Conservation (phyloP, 805 yeast species). For the Yarrowia deformans region DNA sequence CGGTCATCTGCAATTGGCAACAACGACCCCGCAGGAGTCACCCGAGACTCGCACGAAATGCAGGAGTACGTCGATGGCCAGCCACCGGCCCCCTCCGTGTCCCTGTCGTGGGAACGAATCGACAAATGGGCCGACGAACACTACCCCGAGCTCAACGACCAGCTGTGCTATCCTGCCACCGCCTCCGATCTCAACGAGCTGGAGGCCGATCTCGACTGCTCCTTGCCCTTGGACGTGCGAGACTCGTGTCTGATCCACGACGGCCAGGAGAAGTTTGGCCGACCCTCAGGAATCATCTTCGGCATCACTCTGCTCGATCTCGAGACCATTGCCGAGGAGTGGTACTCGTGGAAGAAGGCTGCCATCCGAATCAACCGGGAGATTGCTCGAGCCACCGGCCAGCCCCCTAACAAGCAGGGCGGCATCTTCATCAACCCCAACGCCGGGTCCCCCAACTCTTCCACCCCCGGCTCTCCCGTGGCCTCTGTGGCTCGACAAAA, state of each 20-base stretch:
- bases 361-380: constrained; percentile 48
- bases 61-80: constrained; percentile 64
- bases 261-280: constrained; percentile 85
- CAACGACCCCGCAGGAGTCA: constrained; percentile 44
- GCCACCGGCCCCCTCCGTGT: constrained; percentile 64
- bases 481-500: constrained; percentile 41
- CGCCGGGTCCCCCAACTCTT: constrained; percentile 22
- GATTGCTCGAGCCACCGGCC: constrained; percentile 37
- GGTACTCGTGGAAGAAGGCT: constrained; percentile 77
- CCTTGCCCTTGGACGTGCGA: constrained; percentile 80
- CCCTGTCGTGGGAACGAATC: constrained; percentile 85
- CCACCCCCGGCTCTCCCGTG: constrained; percentile 44
- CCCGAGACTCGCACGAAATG: constrained; percentile 53
- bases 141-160: constrained; percentile 81
- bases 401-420: constrained; percentile 36
- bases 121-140: constrained; percentile 81
- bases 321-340: constrained; percentile 80
- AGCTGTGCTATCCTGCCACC: constrained; percentile 81
- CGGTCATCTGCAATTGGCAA: constrained; percentile 50
- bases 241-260: constrained; percentile 85
- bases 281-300: constrained; percentile 77
- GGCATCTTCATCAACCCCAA: constrained; percentile 40
- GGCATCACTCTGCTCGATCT: constrained; percentile 81
- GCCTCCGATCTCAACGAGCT: constrained; percentile 79
- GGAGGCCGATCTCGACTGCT: constrained; percentile 78